Conservation (phyloP, 2,329 filamentous ascomycete genomes). For the Diaporthe longicolla region DNA sequence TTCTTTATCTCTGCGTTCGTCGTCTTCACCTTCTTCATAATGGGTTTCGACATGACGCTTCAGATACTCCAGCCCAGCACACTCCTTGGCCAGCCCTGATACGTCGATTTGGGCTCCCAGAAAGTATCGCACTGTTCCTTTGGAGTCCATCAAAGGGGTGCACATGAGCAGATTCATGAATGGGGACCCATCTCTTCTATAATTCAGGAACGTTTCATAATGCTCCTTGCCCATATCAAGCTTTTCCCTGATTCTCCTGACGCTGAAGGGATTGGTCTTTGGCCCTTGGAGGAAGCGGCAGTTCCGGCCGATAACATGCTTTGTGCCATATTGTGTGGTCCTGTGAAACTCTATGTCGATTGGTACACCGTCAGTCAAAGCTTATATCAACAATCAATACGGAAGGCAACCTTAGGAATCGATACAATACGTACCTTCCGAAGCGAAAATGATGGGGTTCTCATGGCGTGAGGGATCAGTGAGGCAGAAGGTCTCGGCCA, state of each 20-base stretch:
- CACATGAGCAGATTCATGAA: conserved; percentile 84
- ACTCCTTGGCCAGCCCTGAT: conserved; percentile 76
- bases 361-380: background rate
- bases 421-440: conserved; percentile 67
- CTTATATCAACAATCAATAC: background rate
- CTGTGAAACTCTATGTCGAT: conserved; percentile 65
- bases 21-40: conserved; percentile 47
- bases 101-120: conserved; percentile 81
- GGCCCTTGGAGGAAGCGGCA: conserved; percentile 85
- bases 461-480: conserved; percentile 80
- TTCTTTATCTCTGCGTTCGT: conserved; percentile 43
- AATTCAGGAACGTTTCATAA: conserved; percentile 82
- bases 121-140: conserved; percentile 75
- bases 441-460: conserved; percentile 83
- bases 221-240: conserved; percentile 75
- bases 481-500: conserved; percentile 83
- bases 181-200: conserved; percentile 79
- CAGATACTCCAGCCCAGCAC: conserved; percentile 75
- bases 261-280: conserved; percentile 74
- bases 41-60: conserved; percentile 59
- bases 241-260: conserved; percentile 73
- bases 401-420: no score
- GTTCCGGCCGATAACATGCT: conserved; percentile 80
- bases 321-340: conserved; percentile 58
- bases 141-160: conserved; percentile 77